Evolutionary conservation across 345 rosid genomes (phyloP).

Genomic region (Citrus hindsii): DNA sequence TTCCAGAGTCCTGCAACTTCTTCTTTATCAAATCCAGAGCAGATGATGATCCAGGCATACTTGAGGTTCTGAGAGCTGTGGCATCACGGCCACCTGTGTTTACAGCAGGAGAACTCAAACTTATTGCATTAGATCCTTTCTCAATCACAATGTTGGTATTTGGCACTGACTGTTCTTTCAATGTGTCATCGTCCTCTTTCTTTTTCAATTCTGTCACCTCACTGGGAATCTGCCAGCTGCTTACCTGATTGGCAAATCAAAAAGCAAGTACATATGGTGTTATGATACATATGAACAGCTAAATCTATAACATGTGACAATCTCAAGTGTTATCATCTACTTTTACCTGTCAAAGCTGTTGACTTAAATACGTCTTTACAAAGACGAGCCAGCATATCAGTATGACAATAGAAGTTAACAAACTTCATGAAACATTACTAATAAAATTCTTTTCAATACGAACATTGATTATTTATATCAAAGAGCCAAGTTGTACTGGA

Average conservation of each 20-base stretch:
- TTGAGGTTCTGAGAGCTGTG: constrained; percentile 46
- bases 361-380: background rate
- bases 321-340: background rate
- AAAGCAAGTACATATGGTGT: background rate
- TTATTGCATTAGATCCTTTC: constrained; percentile 47
- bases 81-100: constrained; percentile 89
- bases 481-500: background rate
- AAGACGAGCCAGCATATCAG: background rate
- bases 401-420: background rate
- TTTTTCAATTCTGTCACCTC: constrained; percentile 77
- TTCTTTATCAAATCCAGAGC: constrained; percentile 90
- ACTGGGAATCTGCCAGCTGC: constrained; percentile 93
- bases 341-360: background rate
- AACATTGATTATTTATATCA: background rate
- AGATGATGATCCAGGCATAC: constrained; percentile 59
- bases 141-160: constrained; percentile 39
- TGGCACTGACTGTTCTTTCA: constrained; percentile 45
- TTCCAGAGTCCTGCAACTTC: constrained; percentile 85
- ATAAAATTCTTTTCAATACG: background rate
- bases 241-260: constrained; percentile 46
- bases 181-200: constrained; percentile 49
- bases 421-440: background rate
- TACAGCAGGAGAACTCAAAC: constrained; percentile 78
- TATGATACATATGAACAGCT: background rate
- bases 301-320: background rate